Base-by-base conservation (phyloP, 495 filamentous ascomycete species). In the Penicillium flavigenum region DNA sequence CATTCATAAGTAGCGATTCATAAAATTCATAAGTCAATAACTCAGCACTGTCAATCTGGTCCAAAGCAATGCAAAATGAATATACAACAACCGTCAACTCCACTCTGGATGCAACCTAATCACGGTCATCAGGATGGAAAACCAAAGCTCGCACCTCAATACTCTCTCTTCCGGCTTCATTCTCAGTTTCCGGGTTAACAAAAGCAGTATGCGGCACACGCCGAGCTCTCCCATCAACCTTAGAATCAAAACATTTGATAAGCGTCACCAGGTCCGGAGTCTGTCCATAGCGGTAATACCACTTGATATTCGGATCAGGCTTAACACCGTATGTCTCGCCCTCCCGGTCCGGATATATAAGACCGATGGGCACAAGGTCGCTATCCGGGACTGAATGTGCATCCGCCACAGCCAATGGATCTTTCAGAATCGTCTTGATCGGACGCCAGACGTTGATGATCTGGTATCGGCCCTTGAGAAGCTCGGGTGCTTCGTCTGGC, bases 371-470 rank as follows among this genome's bases (percentile, higher is more conserved):
- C 12, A 83, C 60, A 1, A 83, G 69, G 42, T 81, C 78, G 3
- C 64, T 70, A 2, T 82, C 79, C 0, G 66, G 65, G 0, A 83
- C 76, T 4, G 68, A 67, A 51, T 73, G 63, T 0, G 76, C 77
- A 48, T 88, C 83, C 0, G 85, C 85, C 17, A 89, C 74, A 4
- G 79, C 80, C 0, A 89, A 72, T 0, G 86, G 86, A 62, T 89
- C 85, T 42, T 81, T 81, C 34, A 74, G 66, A 47, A 89, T 82
- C 0, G 79, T 79, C 57, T 81, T 80, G 61, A 90, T 89, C 1
- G 88, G 87, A 0, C 88, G 83, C 88, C 87, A 90, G 55, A 90
- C 87, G 60, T 91, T 91, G 74, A 91, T 88, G 66, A 90, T 88
- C 65, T 90, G 86, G 63, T 83, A 86, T 8, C 87, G 80, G 22